Evolutionary conservation across 2,329 filamentous ascomycete genomes (phyloP), one percentile per base, ranked within the genome.

Genomic region (Aspergillus ibericus): DNA sequence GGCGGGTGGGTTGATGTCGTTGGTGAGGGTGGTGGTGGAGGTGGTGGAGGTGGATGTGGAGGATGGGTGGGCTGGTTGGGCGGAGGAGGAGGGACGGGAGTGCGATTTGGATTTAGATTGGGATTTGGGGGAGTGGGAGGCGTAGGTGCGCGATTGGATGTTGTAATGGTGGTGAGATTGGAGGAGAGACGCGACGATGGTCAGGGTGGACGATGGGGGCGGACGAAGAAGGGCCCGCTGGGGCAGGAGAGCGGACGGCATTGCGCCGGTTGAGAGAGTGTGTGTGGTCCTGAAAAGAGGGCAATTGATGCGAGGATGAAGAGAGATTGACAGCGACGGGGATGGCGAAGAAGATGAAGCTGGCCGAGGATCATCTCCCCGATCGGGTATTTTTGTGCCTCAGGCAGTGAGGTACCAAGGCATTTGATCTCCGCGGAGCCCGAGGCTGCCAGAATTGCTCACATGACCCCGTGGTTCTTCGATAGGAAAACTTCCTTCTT

Each of bases 1-100:
- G 9, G 78, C 69, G 0, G 92, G 90, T 0, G 90, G 88, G 77
- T 96, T 96, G 66, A 92, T 70, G 55, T 71, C 65, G 54, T 72
- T 32, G 48, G 62, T 34, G 12, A 62, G 49, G 22, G 61, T 52
- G 29, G 59, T 63, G 4, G 67, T 59, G 36, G 66, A 58, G n/a
- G 63, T 63, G 10, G 64, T 59, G 22, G 64, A 46, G 46, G 59
- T 56, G 34, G 66, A 62, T 42, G 63, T 53, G 59, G 61, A 53
- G 46, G 59, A 25, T 25, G 47, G 61, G 20, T n/a, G n/a, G 29
- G 44, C 48, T 36, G 60, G 60, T 34, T 67, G 56, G 4, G 63
- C 60, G n/a, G 64, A 63, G 35, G 64, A 64, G 32, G 66, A 57
- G 4, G 66, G 59, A 18, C 62, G 63, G 1, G 22, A n/a, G 56